Percentiles rank a stretch among this genome's conserved stretches.
Conservation (phyloP, 768 basidiomycete species). For the Imleria badia region DNA sequence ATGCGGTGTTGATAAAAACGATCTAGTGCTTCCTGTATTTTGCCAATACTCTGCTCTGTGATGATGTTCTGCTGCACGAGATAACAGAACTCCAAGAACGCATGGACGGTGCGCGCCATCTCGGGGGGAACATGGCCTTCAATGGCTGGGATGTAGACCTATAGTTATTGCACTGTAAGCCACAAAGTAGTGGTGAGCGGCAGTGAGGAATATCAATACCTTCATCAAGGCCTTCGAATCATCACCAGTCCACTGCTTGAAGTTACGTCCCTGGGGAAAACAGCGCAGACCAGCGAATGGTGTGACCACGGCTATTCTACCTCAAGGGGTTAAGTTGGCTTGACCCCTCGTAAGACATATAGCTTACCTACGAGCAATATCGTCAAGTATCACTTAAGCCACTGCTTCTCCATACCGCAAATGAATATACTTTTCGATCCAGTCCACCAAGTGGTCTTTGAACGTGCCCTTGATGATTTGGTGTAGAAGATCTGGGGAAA, state of each 20-base stretch:
- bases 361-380: slow-evolving; percentile 30
- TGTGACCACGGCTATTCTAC: slow-evolving; percentile 29
- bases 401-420: neutral
- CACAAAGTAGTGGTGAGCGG: no score
- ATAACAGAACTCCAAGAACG: no score
- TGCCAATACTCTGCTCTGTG: no score
- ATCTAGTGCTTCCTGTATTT: no score
- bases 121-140: no score
- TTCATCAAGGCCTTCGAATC: neutral
- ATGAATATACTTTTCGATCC: neutral
- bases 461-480: neutral
- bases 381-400: slow-evolving; percentile 21
- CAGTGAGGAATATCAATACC: no score
- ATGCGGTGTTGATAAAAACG: no score
- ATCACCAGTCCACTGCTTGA: neutral
- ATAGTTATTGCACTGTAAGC: no score
- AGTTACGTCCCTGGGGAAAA: neutral
- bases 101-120: no score
- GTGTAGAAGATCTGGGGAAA: neutral
- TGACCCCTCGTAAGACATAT: neutral
- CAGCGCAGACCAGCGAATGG: slow-evolving; percentile 27
- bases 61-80: no score
- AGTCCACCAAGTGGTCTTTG: no score
- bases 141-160: no score
- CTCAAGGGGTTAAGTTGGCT: neutral